phyloP scores from a whole-genome alignment of 495 filamentous ascomycete genomes.

The Podospora pseudocomata region DNA sequence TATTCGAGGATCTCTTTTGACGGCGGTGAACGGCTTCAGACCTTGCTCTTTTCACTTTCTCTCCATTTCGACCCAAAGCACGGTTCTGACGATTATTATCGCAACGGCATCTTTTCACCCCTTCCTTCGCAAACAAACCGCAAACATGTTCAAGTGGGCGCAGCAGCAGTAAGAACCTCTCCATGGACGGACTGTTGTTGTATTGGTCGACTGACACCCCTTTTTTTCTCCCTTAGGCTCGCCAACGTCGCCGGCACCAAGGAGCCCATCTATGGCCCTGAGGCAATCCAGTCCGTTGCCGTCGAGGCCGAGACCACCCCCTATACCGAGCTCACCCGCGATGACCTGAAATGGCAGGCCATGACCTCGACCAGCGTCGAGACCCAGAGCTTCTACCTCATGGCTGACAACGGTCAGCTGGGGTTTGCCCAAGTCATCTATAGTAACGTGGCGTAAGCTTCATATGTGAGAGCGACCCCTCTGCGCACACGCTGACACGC shows the following conservation, averaged over 20 bases:
- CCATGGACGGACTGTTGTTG: background rate
- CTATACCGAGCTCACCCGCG: conserved; percentile 72
- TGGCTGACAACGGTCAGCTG: conserved; percentile 70
- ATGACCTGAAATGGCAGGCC: conserved; percentile 76
- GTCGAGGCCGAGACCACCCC: conserved; percentile 73
- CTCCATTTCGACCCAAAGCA: conserved; percentile 10
- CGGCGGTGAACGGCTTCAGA: conserved; percentile 27
- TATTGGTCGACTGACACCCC: conserved; percentile 13
- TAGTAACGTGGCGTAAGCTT: conserved; percentile 88
- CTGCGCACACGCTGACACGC: conserved; percentile 30
- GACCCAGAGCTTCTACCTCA: conserved; percentile 94
- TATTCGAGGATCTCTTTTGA: conserved; percentile 22
- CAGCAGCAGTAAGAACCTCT: conserved; percentile 42
- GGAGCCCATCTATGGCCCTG: conserved; percentile 93
- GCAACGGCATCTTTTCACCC: conserved; percentile 1
- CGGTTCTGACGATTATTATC: background rate
- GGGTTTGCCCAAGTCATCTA: conserved; percentile 90
- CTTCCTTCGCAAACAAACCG: conserved; percentile 18
- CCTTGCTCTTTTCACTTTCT: conserved; percentile 10
- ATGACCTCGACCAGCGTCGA: conserved; percentile 86
- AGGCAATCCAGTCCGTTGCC: conserved; percentile 79
- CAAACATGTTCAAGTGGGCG: conserved; percentile 51
- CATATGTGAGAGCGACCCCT: conserved; percentile 7
- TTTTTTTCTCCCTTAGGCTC: conserved; percentile 51
- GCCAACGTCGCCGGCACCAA: conserved; percentile 90